Conservation (phyloP, 345 rosid species). For the Citrus glauca region DNA sequence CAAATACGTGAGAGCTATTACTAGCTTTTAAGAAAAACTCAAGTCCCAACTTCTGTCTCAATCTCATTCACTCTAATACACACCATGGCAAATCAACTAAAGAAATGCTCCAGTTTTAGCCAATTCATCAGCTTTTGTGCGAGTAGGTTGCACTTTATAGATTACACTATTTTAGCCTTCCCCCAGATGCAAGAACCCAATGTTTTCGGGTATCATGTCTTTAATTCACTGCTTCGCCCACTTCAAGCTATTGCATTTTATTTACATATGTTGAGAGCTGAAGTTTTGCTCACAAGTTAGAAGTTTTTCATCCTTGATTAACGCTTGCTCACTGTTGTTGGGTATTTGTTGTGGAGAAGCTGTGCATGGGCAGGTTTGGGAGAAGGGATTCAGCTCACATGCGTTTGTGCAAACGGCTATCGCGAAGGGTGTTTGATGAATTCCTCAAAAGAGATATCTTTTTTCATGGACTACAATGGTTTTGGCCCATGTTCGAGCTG, state of each 20-base stretch:
- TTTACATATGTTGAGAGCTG: conserved; percentile 42
- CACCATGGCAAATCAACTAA: conserved; percentile 17
- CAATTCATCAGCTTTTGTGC: conserved; percentile 60
- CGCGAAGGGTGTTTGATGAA: conserved; percentile 66
- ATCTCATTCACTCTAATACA: background rate
- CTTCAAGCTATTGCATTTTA: conserved; percentile 37
- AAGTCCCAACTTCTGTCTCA: background rate
- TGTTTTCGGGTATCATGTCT: conserved; percentile 69
- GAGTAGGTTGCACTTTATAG: conserved; percentile 18
- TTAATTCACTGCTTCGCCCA: conserved; percentile 35
- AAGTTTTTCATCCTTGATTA: conserved; percentile 58
- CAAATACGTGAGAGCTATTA: background rate
- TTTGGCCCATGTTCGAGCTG: conserved; percentile 31
- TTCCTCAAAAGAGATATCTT: conserved; percentile 63
- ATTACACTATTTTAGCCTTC: conserved; percentile 46
- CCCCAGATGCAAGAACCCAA: conserved; percentile 49
- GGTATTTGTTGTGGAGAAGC: conserved; percentile 39
- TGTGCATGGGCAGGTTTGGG: conserved; percentile 62
- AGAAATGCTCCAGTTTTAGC: conserved; percentile 39
- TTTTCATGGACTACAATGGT: conserved; percentile 58
- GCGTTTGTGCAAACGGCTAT: conserved; percentile 64
- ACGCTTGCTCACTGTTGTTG: conserved; percentile 41
- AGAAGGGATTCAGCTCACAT: conserved; percentile 51
- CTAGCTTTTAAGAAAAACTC: background rate
- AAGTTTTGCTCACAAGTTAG: conserved; percentile 55